Percentiles rank a stretch among this genome's conserved stretches.
phyloP scores from a whole-genome alignment of 257 asterid genomes.

The Solanum bulbocastanum region DNA sequence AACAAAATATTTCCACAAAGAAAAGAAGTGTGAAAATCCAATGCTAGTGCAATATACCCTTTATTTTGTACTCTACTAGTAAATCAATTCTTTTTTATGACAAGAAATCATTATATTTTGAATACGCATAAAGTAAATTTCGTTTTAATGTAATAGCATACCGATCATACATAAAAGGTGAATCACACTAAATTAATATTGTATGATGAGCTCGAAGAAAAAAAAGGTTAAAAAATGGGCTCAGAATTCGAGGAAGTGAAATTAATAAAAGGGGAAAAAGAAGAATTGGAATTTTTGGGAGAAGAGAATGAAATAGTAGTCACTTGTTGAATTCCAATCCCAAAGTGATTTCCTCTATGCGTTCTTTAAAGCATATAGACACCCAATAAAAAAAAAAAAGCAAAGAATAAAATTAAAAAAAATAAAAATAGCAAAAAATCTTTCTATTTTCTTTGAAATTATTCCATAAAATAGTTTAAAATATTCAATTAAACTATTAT shows the following conservation, averaged over 20 bases:
- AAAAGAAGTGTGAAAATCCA: not conserved
- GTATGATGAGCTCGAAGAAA: not conserved
- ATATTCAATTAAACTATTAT: too few species aligned
- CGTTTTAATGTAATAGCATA: not conserved
- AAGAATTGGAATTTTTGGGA: not conserved
- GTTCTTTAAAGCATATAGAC: not conserved
- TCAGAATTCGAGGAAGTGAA: not conserved
- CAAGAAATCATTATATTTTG: not conserved
- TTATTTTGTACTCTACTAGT: not conserved
- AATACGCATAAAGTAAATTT: not conserved
- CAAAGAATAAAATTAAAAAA: not conserved
- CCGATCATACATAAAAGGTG: rapidly evolving
- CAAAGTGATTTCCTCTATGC: not conserved
- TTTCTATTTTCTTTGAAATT: not conserved
- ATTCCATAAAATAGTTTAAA: not conserved
- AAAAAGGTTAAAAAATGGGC: not conserved
- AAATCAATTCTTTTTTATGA: not conserved
- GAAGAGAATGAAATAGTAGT: not conserved
- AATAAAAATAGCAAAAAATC: not conserved
- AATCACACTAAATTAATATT: not conserved
- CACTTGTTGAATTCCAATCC: not conserved
- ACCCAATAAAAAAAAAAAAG: not conserved
- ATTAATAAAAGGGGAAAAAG: not conserved
- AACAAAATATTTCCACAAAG: not conserved
- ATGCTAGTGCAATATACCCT: not conserved